These are phyloP conservation scores for Chamaecyparis obtusa DNA, from an alignment of 75 land plant species.

Conservation along the genomic window DNA sequence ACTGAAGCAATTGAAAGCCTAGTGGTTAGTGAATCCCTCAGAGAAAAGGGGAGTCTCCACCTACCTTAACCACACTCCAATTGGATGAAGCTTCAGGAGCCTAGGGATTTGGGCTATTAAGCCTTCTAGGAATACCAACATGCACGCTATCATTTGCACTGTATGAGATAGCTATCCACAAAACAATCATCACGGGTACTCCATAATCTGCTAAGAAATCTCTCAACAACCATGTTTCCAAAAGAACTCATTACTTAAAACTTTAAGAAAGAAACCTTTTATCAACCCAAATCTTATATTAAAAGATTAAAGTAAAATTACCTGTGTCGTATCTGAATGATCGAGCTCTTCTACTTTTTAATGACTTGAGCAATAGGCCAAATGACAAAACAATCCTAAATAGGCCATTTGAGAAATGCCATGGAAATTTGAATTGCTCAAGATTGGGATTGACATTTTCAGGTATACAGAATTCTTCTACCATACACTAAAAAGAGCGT, in stretches of 20 bases:
- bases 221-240: conserved; percentile 63
- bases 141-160: conserved; percentile 54
- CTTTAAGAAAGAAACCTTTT: background rate
- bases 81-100: too few species aligned
- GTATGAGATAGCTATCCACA: conserved; percentile 89
- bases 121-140: too few species aligned
- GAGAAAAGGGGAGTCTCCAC: background rate
- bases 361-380: conserved; percentile 77
- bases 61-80: conserved; percentile 77
- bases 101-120: too few species aligned
- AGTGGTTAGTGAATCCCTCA: background rate
- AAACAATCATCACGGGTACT: conserved; percentile 89
- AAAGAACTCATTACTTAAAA: background rate
- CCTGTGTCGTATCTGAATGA: conserved; percentile 96
- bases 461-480: conserved; percentile 78
- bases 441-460: conserved; percentile 41
- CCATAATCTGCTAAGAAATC: too few species aligned
- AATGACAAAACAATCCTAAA: conserved; percentile 86
- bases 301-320: too few species aligned
- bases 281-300: background rate
- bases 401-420: conserved; percentile 95
- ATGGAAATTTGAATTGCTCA: conserved; percentile 53
- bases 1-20: background rate
- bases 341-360: conserved; percentile 74
- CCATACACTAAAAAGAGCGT: too few species aligned